These are phyloP conservation scores for Fraxinus sp. DNA, from an alignment of 305 asterid genomes.

Conservation along the genomic window DNA sequence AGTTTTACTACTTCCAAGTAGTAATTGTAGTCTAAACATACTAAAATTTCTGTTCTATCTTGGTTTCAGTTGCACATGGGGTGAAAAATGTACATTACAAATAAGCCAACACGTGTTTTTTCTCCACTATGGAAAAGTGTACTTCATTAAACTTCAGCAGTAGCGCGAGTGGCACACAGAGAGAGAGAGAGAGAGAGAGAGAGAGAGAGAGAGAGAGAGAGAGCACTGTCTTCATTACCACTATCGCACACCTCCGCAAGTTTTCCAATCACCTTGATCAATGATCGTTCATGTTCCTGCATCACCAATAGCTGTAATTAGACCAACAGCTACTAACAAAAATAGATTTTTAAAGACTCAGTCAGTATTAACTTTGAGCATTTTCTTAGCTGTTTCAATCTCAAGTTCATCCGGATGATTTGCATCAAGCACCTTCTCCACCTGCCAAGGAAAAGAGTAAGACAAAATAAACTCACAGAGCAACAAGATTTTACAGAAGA, in stretches of 20 bases:
- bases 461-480: conserved; percentile 8
- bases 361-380: conserved; percentile 66
- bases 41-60: background rate
- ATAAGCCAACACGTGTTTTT: background rate
- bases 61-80: background rate
- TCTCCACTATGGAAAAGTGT: background rate
- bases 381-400: conserved; percentile 85
- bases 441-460: conserved; percentile 44
- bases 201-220: background rate
- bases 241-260: conserved; percentile 75
- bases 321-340: conserved; percentile 11
- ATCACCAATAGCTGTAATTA: conserved; percentile 26
- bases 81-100: background rate
- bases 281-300: conserved; percentile 93
- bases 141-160: background rate
- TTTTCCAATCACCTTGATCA: conserved; percentile 76
- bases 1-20: background rate
- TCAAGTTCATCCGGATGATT: conserved; percentile 73
- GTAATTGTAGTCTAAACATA: background rate
- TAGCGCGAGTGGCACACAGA: background rate
- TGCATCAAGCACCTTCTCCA: conserved; percentile 85
- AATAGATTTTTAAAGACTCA: conserved; percentile 5
- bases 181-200: background rate
- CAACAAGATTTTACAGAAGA: conserved; percentile 5
- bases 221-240: conserved; percentile 43